These are phyloP conservation scores for Borealophlyctis nickersoniae DNA, from an alignment of 192 early-diverging fungal species.

Conservation along the genomic window DNA sequence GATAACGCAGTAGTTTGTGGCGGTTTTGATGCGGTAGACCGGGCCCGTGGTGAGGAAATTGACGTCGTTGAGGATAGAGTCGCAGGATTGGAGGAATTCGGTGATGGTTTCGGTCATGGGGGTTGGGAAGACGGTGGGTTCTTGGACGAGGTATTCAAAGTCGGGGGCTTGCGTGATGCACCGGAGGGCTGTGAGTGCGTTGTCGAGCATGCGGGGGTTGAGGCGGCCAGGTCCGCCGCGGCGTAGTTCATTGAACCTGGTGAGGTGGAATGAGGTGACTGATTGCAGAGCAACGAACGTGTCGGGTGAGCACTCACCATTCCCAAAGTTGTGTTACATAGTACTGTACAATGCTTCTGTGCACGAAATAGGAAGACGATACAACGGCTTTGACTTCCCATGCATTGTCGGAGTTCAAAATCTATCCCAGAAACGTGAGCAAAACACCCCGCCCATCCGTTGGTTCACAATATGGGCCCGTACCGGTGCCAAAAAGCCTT, in stretches of 20 bases:
- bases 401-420: slow-evolving; percentile 42
- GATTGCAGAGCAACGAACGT: neutral
- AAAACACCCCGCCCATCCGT: too few relatives aligned
- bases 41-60: slow-evolving; percentile 29
- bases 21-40: slow-evolving; percentile 32
- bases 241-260: slow-evolving; percentile 27
- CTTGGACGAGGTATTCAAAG: slow-evolving; percentile 41
- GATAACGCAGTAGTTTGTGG: slow-evolving; percentile 42
- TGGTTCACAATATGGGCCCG: neutral
- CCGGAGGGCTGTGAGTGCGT: slow-evolving; percentile 37
- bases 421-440: too few relatives aligned
- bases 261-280: too few relatives aligned
- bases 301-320: slow-evolving; percentile 36
- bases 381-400: slow-evolving; percentile 49
- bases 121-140: slow-evolving; percentile 29
- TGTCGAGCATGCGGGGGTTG: slow-evolving; percentile 37
- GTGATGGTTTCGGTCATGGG: slow-evolving; percentile 28
- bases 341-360: slow-evolving; percentile 38
- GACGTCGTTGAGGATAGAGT: slow-evolving; percentile 16
- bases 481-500: slow-evolving; percentile 34
- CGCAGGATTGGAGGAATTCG: slow-evolving; percentile 36
- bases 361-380: slow-evolving; percentile 38
- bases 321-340: slow-evolving; percentile 40
- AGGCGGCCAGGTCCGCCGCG: slow-evolving; percentile 11
- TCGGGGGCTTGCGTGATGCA: slow-evolving; percentile 34